phyloP scores from a whole-genome alignment of 352 stramenopile genomes.

The Phytophthora sojae region DNA sequence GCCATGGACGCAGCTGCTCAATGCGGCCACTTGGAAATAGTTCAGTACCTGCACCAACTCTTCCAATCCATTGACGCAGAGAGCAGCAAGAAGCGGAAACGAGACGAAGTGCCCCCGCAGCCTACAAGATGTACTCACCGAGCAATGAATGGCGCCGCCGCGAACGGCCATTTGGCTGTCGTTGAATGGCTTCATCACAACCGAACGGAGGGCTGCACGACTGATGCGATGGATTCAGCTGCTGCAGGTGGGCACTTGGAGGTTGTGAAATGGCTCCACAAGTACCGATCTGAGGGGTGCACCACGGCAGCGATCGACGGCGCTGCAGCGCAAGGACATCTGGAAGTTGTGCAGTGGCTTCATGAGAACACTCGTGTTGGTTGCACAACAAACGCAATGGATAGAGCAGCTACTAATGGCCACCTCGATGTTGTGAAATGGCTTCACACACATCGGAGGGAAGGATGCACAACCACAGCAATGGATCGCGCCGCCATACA shows the following conservation, averaged over 20 bases:
- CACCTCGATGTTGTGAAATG: background rate
- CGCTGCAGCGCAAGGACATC: background rate
- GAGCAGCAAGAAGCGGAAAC: background rate
- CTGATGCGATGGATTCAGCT: background rate
- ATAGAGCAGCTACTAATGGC: background rate
- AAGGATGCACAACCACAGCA: background rate
- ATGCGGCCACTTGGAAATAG: background rate
- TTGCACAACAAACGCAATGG: background rate
- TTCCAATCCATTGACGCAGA: background rate
- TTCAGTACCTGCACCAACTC: background rate
- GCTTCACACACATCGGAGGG: background rate
- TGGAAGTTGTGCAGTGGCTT: background rate
- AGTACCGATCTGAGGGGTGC: background rate
- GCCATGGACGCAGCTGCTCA: background rate
- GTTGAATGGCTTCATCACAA: background rate
- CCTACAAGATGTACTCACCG: background rate
- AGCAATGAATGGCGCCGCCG: background rate
- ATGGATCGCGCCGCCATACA: background rate
- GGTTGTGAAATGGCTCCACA: background rate
- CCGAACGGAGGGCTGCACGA: background rate
- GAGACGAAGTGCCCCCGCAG: background rate
- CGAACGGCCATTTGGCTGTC: background rate
- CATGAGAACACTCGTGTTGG: background rate
- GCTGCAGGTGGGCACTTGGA: background rate
- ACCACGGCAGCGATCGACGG: background rate